Base-by-base conservation (phyloP, 78 protist genomes). In the Capsaspora owczarzaki region DNA sequence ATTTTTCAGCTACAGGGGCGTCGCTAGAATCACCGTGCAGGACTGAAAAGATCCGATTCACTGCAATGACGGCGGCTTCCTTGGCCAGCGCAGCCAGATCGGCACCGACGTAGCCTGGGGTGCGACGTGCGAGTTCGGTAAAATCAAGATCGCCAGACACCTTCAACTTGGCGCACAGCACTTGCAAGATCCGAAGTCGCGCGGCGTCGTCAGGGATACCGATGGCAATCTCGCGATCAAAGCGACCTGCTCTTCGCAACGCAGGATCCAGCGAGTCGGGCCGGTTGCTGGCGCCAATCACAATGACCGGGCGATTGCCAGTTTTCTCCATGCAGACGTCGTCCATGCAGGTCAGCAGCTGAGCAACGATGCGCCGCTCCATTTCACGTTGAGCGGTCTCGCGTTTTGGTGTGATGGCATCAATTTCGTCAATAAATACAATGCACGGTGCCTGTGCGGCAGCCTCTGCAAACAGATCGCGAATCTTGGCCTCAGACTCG, bases 331-430 rank as follows among this genome's bases (percentile, higher is more conserved):
- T 2, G 2, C 71, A 37, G n/a, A 85, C 71, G 38, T 81, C 81
- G 60, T 97, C 99, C 93, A 97, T 86, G 86, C 96, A 95, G 1
- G 99, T 96, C 29, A 94, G 80, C 53, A 97, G 86, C 84, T 97
- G 99, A 0, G 98, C 96, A 1, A 97, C 99, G 70, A 97, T 97
- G 47, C 99, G 89, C 42, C 92, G 81, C 84, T 96, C 98, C 99
- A 97, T 97, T 42, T 94, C 99, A 12, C 94, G 85, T 71, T 87
- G 89, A 1, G 99, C 97, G 0, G 49, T 69, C 44, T 93, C 98
- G 25, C 99, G 89, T 81, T 92, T 95, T 4, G 96, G 93, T n/a
- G 97, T 85, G 61, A 97, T 95, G 44, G 96, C 96, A 46, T 97
- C 99, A 69, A 97, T 95, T 85, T 97, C 98, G 79, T 97, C 99